phyloP scores from a whole-genome alignment of 192 early-diverging fungal genomes.

The Dissophora globulifera region DNA sequence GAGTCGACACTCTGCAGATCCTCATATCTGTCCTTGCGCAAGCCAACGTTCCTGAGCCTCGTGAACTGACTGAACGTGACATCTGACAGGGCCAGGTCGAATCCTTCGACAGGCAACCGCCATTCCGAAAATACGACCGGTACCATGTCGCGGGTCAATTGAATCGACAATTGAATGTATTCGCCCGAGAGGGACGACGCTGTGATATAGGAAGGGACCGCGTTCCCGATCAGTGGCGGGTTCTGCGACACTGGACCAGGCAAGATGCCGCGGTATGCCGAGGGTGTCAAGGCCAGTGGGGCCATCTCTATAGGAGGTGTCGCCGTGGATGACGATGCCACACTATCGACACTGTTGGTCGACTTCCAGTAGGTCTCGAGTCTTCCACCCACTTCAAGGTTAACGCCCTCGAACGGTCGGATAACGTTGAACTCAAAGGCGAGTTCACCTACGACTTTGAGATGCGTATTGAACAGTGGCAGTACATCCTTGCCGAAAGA shows the following conservation, averaged over 20 bases:
- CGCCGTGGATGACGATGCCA: slow-evolving; percentile 14
- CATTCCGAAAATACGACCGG: slow-evolving; percentile 88
- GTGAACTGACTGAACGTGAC: slow-evolving; percentile 62
- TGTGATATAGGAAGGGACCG: slow-evolving; percentile 79
- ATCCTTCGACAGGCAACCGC: slow-evolving; percentile 66
- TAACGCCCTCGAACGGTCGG: slow-evolving; percentile 86
- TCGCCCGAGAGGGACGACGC: slow-evolving; percentile 90
- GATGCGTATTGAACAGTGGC: slow-evolving; percentile 90
- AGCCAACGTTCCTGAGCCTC: slow-evolving; percentile 27
- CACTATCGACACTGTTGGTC: slow-evolving; percentile 73
- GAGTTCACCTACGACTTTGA: slow-evolving; percentile 93
- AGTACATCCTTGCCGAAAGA: slow-evolving; percentile 56
- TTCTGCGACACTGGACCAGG: slow-evolving; percentile 23
- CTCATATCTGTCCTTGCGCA: slow-evolving; percentile 2
- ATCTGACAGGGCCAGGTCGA: slow-evolving; percentile 65
- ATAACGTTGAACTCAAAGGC: slow-evolving; percentile 85
- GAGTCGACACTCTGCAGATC: slow-evolving; percentile 16
- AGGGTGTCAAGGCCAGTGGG: slow-evolving; percentile 13
- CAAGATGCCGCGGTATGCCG: slow-evolving; percentile 31
- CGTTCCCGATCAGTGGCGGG: slow-evolving; percentile 29
- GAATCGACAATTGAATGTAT: slow-evolving; percentile 90
- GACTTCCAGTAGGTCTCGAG: slow-evolving; percentile 99
- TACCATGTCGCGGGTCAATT: slow-evolving; percentile 86
- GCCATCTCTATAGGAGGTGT: slow-evolving; percentile 5
- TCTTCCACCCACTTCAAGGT: slow-evolving; percentile 92